Conservation (phyloP, 192 early-diverging fungal genomes). For the Entomortierella beljakovae region DNA sequence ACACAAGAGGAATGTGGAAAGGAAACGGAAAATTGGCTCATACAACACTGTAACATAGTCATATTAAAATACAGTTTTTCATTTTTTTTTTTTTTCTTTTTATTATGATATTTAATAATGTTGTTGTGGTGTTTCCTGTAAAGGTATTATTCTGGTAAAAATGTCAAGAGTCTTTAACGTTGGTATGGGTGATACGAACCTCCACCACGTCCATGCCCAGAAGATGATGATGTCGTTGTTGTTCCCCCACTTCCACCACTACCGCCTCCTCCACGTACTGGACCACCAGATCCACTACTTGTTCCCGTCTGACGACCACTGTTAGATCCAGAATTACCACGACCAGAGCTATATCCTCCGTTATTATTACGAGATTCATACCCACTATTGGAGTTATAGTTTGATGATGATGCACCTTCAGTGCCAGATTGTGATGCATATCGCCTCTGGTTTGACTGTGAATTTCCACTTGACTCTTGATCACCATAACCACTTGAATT, state of each 20-base stretch:
- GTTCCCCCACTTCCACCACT: conserved; percentile 9
- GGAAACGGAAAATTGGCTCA: no score
- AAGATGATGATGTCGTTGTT: conserved; percentile 2
- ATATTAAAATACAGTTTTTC: no score
- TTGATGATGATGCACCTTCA: background rate
- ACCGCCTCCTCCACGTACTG: conserved; percentile 32
- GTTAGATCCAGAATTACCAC: background rate
- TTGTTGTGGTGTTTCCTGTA: background rate
- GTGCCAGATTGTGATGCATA: conserved; percentile 34
- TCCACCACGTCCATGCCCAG: conserved; percentile 19
- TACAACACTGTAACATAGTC: no score
- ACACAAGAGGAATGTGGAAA: no score
- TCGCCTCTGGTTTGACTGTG: conserved; percentile 30
- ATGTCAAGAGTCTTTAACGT: conserved; percentile 9
- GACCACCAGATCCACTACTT: conserved; percentile 51
- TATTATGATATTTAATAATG: background rate
- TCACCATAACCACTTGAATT: conserved; percentile 24
- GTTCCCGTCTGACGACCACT: conserved; percentile 30
- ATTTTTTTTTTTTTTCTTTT: background rate
- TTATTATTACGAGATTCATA: conserved; percentile 25
- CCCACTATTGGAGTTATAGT: conserved; percentile 21
- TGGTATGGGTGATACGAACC: conserved; percentile 54
- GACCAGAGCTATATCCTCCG: conserved; percentile 18
- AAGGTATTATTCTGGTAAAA: background rate
- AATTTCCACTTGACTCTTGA: conserved; percentile 24